Percentiles rank a stretch among this genome's conserved stretches.
Evolutionary conservation across 495 filamentous ascomycete genomes (phyloP).

Genomic region (Lophiotrema nucula): DNA sequence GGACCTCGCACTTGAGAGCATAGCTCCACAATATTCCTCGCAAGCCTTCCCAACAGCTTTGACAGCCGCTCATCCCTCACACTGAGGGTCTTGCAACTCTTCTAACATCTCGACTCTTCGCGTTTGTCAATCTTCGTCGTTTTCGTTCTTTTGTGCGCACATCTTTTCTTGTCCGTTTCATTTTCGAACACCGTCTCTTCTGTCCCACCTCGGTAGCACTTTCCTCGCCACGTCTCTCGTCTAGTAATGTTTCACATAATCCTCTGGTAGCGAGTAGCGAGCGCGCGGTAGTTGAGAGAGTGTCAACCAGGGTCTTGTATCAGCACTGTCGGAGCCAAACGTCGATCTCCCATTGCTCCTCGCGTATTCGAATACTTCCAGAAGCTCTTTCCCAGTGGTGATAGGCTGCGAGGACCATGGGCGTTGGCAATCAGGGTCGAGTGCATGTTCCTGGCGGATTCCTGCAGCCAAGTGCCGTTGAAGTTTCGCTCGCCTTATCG

Average conservation of each 20-base stretch:
- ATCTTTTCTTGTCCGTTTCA: too few species aligned
- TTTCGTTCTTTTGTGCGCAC: too few species aligned
- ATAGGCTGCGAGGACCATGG: not conserved
- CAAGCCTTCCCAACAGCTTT: not conserved
- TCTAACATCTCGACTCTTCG: too few species aligned
- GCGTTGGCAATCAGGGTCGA: not conserved
- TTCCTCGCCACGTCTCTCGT: not conserved
- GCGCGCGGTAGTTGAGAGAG: too few species aligned
- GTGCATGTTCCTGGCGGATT: not conserved
- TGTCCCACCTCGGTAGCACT: not conserved
- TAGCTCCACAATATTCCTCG: not conserved
- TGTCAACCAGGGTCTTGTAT: not conserved
- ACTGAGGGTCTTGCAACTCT: too few species aligned
- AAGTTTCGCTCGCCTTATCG: not conserved
- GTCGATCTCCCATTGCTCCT: not conserved
- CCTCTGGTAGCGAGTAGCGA: not conserved
- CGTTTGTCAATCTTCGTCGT: too few species aligned
- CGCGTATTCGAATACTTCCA: too few species aligned
- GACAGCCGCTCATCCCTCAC: too few species aligned
- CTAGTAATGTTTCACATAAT: not conserved
- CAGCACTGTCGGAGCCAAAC: not conserved
- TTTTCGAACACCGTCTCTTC: not conserved
- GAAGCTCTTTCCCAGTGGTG: not conserved
- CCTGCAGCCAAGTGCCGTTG: not conserved
- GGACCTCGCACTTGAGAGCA: not conserved